Conservation (phyloP, 2,329 filamentous ascomycete genomes). For the Aspergillus candidus region DNA sequence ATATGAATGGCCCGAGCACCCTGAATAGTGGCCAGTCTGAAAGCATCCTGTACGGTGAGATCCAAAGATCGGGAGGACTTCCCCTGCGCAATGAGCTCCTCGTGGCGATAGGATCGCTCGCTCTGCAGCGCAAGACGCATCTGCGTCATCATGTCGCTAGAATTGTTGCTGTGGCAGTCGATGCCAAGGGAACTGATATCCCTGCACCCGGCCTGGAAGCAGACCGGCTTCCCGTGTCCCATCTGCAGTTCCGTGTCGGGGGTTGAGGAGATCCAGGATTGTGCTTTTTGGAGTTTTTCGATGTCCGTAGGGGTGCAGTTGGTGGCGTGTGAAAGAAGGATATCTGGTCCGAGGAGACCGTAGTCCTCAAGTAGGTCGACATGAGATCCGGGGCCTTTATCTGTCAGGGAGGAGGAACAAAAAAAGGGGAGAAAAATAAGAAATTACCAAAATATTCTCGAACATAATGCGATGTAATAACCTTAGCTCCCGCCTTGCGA, state of each 20-base stretch:
- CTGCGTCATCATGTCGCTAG: slow-evolving; percentile 21
- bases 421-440: no score
- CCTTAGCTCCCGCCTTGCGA: slow-evolving; percentile 13
- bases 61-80: slow-evolving; percentile 8
- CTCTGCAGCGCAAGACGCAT: slow-evolving; percentile 23
- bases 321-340: slow-evolving; percentile 21
- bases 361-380: slow-evolving; percentile 13
- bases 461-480: slow-evolving; percentile 25
- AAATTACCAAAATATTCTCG: slow-evolving; percentile 2
- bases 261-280: slow-evolving; percentile 20
- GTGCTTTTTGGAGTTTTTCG: slow-evolving; percentile 12
- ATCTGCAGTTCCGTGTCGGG: slow-evolving; percentile 29
- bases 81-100: slow-evolving; percentile 6
- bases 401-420: background rate
- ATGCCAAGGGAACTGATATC: slow-evolving; percentile 21
- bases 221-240: slow-evolving; percentile 23
- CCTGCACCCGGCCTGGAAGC: slow-evolving; percentile 16
- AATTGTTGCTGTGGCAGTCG: slow-evolving; percentile 29
- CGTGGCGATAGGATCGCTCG: slow-evolving; percentile 15
- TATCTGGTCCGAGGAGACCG: slow-evolving; percentile 13
- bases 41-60: slow-evolving; percentile 20
- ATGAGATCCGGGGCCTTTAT: slow-evolving; percentile 1
- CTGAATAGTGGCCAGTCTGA: slow-evolving; percentile 26
- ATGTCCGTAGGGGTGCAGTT: slow-evolving; percentile 14
- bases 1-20: slow-evolving; percentile 23